phyloP scores from a whole-genome alignment of 2,329 filamentous ascomycete genomes.

The Colletotrichum orchidophilum region DNA sequence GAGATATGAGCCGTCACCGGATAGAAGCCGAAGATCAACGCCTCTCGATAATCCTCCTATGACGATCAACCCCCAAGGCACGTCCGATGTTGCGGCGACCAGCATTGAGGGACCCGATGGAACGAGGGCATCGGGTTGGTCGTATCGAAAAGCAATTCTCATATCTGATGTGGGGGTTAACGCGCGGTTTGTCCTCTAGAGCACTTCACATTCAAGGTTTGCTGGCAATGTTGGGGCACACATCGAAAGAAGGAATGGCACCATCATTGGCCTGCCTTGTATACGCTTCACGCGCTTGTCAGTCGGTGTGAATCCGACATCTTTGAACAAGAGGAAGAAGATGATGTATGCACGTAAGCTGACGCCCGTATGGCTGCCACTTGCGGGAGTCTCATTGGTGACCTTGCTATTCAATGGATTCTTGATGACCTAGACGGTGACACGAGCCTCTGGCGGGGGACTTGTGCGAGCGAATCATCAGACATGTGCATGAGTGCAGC shows the following conservation, averaged over 20 bases:
- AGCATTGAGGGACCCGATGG: too few species aligned
- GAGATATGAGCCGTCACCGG: background rate
- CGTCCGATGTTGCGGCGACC: too few species aligned
- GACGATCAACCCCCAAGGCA: too few species aligned
- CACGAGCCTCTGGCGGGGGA: background rate
- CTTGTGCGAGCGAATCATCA: background rate
- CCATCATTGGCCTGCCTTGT: background rate
- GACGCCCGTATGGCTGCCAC: background rate
- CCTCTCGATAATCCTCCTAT: background rate
- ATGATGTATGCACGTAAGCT: background rate
- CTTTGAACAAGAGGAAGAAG: background rate
- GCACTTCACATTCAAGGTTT: background rate
- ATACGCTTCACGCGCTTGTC: background rate
- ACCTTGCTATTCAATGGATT: background rate
- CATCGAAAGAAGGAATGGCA: background rate
- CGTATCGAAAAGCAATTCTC: background rate
- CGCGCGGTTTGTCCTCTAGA: background rate
- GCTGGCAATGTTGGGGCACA: background rate
- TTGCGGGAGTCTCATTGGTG: background rate
- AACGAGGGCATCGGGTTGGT: too few species aligned
- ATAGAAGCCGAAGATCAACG: background rate
- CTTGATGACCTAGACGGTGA: background rate
- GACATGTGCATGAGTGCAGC: background rate
- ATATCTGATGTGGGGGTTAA: background rate
- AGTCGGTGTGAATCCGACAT: background rate